Conservation (phyloP, 2,329 filamentous ascomycete genomes). For the Bipolaris oryzae region DNA sequence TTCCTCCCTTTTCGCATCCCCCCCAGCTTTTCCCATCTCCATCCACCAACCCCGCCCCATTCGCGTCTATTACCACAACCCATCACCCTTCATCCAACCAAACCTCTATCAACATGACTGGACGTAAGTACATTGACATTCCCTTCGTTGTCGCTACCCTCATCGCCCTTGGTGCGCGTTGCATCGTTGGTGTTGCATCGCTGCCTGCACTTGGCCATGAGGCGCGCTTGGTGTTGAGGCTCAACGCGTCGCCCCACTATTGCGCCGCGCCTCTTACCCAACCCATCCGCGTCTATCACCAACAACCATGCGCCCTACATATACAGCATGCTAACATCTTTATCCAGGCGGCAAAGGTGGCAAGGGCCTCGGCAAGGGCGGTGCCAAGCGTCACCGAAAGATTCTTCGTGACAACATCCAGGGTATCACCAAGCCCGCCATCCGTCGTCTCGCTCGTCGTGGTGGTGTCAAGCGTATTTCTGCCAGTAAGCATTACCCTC, state of each 20-base stretch:
- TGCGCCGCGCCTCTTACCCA: conserved; percentile 8
- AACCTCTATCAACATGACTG: conserved; percentile 50
- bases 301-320: background rate
- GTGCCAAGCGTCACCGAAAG: conserved; percentile 62
- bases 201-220: conserved; percentile 19
- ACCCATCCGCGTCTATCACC: conserved; percentile 17
- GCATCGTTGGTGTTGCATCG: conserved; percentile 21
- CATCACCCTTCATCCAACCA: conserved; percentile 34
- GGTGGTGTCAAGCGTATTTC: conserved; percentile 61
- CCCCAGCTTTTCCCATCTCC: conserved; percentile 20
- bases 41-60: conserved; percentile 10
- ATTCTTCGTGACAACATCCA: conserved; percentile 63
- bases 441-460: conserved; percentile 61
- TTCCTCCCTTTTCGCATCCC: conserved; percentile 23
- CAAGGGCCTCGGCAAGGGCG: conserved; percentile 62
- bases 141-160: conserved; percentile 9
- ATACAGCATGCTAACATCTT: conserved; percentile 42
- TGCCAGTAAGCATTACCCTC: conserved; percentile 49
- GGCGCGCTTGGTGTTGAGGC: conserved; percentile 36
- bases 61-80: conserved; percentile 8
- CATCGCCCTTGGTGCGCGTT: conserved; percentile 10
- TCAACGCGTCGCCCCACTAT: conserved; percentile 34
- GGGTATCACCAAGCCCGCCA: conserved; percentile 61
- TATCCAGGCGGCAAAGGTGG: conserved; percentile 62
- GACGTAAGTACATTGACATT: conserved; percentile 48